These are phyloP conservation scores for Solanum etuberosum DNA, from an alignment of 257 asterid genomes.

Conservation along the genomic window DNA sequence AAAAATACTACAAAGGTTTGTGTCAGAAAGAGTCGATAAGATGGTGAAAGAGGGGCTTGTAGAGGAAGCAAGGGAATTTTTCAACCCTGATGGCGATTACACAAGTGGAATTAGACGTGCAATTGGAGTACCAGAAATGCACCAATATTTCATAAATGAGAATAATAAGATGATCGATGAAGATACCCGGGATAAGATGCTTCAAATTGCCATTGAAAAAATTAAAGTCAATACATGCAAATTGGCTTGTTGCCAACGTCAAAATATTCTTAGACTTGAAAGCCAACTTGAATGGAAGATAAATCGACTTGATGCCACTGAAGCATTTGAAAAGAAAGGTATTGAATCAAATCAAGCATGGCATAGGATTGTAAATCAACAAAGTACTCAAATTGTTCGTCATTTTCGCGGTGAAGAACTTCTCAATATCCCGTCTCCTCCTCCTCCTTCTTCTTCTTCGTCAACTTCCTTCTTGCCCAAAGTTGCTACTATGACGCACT, in stretches of 20 bases:
- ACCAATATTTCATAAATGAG: constrained; percentile 25
- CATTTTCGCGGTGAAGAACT: constrained; percentile 27
- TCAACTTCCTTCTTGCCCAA: not conserved
- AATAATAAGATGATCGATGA: not conserved
- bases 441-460: constrained; percentile 17
- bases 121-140: constrained; percentile 72
- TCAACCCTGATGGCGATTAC: constrained; percentile 38
- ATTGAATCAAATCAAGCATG: constrained; percentile 43
- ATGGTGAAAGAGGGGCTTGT: constrained; percentile 59
- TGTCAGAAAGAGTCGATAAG: constrained; percentile 50
- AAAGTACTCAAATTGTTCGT: constrained; percentile 33
- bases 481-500: not conserved
- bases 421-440: constrained; percentile 10
- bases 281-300: constrained; percentile 33
- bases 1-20: constrained; percentile 32
- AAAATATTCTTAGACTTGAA: constrained; percentile 42
- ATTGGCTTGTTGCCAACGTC: constrained; percentile 38
- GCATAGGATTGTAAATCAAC: constrained; percentile 45
- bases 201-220: constrained; percentile 34
- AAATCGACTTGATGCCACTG: constrained; percentile 62
- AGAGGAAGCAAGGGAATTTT: constrained; percentile 46
- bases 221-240: constrained; percentile 50
- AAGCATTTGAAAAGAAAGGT: constrained; percentile 40
- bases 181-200: not conserved
- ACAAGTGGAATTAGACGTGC: constrained; percentile 54